phyloP scores from a whole-genome alignment of 306 rosid species.

The Sindora glabra region DNA sequence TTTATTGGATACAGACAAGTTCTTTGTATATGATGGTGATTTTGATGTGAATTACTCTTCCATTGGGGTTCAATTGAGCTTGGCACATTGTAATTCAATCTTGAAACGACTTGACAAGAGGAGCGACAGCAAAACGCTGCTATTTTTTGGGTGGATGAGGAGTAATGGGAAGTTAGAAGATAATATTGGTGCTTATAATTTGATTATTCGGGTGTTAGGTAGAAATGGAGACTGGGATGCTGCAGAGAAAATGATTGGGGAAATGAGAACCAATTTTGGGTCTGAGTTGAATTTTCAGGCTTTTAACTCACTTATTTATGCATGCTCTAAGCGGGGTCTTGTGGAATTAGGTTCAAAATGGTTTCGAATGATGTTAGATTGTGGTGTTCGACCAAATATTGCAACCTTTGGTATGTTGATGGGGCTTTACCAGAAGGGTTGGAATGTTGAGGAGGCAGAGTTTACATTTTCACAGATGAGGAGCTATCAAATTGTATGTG shows the following conservation, averaged over 20 bases:
- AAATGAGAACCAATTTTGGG: constrained; percentile 35
- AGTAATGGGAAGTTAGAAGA: constrained; percentile 44
- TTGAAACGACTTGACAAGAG: constrained; percentile 47
- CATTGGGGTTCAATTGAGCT: constrained; percentile 37
- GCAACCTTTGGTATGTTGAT: constrained; percentile 80
- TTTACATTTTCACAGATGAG: constrained; percentile 60
- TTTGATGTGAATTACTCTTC: constrained; percentile 57
- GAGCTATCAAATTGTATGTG: constrained; percentile 40
- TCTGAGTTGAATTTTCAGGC: constrained; percentile 41
- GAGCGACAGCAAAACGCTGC: constrained; percentile 40
- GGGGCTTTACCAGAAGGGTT: constrained; percentile 65
- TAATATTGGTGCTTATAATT: constrained; percentile 48
- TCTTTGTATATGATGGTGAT: constrained; percentile 32
- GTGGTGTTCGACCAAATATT: constrained; percentile 46
- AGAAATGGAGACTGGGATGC: constrained; percentile 56
- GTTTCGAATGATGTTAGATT: constrained; percentile 63
- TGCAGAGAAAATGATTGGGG: constrained; percentile 43
- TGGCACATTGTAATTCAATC: constrained; percentile 51
- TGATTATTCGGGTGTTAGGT: constrained; percentile 39
- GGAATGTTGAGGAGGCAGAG: constrained; percentile 67
- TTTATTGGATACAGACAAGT: constrained; percentile 26
- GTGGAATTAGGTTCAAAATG: constrained; percentile 46
- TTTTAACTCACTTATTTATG: constrained; percentile 65
- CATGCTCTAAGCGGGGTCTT: constrained; percentile 40
- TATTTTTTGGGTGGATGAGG: constrained; percentile 68